phyloP scores from a whole-genome alignment of 202 grass and related monocot genomes.

The Musa balbisiana region DNA sequence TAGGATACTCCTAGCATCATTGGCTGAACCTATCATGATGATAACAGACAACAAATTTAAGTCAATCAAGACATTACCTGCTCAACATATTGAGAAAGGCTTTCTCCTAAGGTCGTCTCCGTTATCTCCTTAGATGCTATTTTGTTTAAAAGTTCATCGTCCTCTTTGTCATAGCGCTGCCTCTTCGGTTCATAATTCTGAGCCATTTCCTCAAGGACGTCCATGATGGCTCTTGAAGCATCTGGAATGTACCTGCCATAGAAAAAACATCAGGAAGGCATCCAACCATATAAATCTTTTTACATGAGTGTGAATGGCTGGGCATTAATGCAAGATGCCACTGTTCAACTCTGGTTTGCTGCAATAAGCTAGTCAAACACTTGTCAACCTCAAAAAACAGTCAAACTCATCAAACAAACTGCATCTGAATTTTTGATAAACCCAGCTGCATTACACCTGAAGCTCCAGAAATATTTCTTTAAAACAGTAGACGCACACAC shows the following conservation, averaged over 20 bases:
- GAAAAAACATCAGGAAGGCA: background rate
- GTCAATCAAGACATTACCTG: conserved; percentile 42
- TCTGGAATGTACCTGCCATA: conserved; percentile 81
- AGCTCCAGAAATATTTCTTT: background rate
- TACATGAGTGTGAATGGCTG: background rate
- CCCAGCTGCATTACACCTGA: no score
- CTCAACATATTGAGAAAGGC: conserved; percentile 77
- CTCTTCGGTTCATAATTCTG: conserved; percentile 48
- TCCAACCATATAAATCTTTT: background rate
- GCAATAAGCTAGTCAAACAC: background rate
- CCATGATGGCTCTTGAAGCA: conserved; percentile 86
- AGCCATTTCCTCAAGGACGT: conserved; percentile 72
- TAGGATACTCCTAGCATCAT: background rate
- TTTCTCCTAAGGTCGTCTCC: conserved; percentile 65
- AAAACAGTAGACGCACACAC: background rate
- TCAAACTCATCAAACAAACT: background rate
- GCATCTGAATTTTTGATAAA: background rate
- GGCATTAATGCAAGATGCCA: background rate
- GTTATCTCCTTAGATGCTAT: conserved; percentile 71
- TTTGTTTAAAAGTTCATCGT: conserved; percentile 71
- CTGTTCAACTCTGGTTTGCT: background rate
- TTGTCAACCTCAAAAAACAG: background rate
- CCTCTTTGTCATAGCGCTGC: conserved; percentile 55
- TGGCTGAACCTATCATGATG: background rate
- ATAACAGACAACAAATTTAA: background rate